Evolutionary conservation across 306 rosid genomes (phyloP).

Genomic region (Neltuma alba): DNA sequence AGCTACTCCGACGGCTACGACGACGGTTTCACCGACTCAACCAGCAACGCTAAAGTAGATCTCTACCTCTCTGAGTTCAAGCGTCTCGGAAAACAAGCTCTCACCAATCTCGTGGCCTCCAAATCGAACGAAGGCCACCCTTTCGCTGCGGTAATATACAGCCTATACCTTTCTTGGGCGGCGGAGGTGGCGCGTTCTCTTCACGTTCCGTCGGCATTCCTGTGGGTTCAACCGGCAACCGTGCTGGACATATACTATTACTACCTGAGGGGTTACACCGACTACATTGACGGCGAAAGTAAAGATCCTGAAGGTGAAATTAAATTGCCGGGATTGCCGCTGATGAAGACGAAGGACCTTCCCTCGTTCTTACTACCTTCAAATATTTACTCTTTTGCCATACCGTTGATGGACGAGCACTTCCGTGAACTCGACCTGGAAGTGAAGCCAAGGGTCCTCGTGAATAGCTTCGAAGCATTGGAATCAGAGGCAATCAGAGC

Average conservation of each 20-base stretch:
- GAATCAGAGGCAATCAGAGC: slow-evolving; percentile 31
- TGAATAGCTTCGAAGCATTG: slow-evolving; percentile 32
- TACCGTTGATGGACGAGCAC: slow-evolving; percentile 10
- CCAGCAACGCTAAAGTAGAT: neutral
- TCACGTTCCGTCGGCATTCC: slow-evolving; percentile 3
- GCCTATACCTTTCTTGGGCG: slow-evolving; percentile 34
- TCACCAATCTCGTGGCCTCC: slow-evolving; percentile 16
- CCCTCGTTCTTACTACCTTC: slow-evolving; percentile 4
- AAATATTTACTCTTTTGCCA: neutral
- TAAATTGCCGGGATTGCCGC: slow-evolving; percentile 12
- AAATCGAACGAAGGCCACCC: slow-evolving; percentile 30
- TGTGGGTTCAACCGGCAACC: slow-evolving; percentile 36
- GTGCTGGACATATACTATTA: slow-evolving; percentile 36
- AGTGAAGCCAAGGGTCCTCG: slow-evolving; percentile 7
- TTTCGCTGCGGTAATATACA: slow-evolving; percentile 27
- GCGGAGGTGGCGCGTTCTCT: slow-evolving; percentile 22
- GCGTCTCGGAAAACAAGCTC: slow-evolving; percentile 18
- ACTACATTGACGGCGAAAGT: neutral
- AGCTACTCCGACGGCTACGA: slow-evolving; percentile 38
- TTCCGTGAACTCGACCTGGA: slow-evolving; percentile 14
- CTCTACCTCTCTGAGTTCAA: slow-evolving; percentile 14
- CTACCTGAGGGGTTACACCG: slow-evolving; percentile 24
- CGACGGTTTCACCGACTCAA: neutral
- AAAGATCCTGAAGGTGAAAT: neutral
- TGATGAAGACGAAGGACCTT: neutral